phyloP scores from a whole-genome alignment of 2,329 filamentous ascomycete genomes.

The Drechslerella dactyloides region DNA sequence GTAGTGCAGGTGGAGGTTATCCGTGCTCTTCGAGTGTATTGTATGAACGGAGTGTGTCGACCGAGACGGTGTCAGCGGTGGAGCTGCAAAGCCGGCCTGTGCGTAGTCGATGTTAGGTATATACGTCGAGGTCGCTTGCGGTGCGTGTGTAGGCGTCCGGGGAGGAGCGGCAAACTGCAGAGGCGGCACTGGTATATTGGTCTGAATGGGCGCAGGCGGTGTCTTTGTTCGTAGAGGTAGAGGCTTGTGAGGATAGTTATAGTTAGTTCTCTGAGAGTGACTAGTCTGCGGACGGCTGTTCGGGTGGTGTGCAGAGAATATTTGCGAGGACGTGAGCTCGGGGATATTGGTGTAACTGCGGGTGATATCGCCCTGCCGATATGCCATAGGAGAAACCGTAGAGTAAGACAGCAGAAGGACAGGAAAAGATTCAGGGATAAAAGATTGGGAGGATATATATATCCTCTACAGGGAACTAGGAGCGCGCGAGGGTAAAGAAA shows the following conservation, averaged over 20 bases:
- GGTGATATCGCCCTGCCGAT: slow-evolving; percentile 47
- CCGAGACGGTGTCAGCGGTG: slow-evolving; percentile 35
- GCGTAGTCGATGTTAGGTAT: slow-evolving; percentile 47
- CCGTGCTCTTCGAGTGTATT: slow-evolving; percentile 42
- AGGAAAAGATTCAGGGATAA: slow-evolving; percentile 21
- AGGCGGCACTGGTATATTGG: slow-evolving; percentile 40
- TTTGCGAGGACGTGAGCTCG: slow-evolving; percentile 50
- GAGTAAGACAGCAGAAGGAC: slow-evolving; percentile 11
- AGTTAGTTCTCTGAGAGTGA: slow-evolving; percentile 14
- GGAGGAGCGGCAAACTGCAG: slow-evolving; percentile 47
- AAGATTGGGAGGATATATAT: slow-evolving; percentile 28
- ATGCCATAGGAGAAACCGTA: slow-evolving; percentile 46
- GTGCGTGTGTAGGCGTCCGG: slow-evolving; percentile 44
- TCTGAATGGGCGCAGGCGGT: slow-evolving; percentile 43
- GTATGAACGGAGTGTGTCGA: slow-evolving; percentile 29
- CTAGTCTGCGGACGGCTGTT: not conserved
- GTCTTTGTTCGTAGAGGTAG: slow-evolving; percentile 44
- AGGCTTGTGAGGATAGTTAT: slow-evolving; percentile 24
- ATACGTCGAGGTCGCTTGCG: slow-evolving; percentile 42
- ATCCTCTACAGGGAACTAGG: slow-evolving; percentile 33
- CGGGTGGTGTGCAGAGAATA: slow-evolving; percentile 30
- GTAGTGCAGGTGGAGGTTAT: slow-evolving; percentile 47
- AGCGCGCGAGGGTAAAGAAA: slow-evolving; percentile 32
- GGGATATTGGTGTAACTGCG: slow-evolving; percentile 51
- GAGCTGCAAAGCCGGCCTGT: slow-evolving; percentile 47